These are phyloP conservation scores for Alternaria sp. DNA, from an alignment of 2,329 filamentous ascomycete species.

Conservation along the genomic window DNA sequence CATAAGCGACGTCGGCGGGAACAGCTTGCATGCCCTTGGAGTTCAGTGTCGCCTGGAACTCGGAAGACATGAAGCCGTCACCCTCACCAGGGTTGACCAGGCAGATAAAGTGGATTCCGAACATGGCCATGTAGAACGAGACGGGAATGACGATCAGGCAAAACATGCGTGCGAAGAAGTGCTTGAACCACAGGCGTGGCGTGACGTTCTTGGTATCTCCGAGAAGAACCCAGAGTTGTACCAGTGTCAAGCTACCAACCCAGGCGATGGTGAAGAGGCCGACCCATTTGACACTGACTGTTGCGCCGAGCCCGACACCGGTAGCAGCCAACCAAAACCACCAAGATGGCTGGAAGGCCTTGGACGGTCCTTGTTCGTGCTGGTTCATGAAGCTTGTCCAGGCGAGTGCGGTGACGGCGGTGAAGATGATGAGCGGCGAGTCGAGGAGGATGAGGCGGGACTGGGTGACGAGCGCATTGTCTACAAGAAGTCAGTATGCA, in stretches of 20 bases:
- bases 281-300: slow-evolving; percentile 97
- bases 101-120: slow-evolving; percentile 93
- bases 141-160: slow-evolving; percentile 88
- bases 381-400: slow-evolving; percentile 96
- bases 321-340: slow-evolving; percentile 97
- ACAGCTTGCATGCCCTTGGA: slow-evolving; percentile 96
- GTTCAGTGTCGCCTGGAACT: slow-evolving; percentile 97
- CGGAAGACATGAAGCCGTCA: slow-evolving; percentile 99
- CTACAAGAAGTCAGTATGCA: slow-evolving; percentile 55
- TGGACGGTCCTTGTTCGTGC: slow-evolving; percentile 87
- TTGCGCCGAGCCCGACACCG: slow-evolving; percentile 86
- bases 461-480: slow-evolving; percentile 95
- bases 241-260: slow-evolving; percentile 86
- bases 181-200: slow-evolving; percentile 86
- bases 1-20: slow-evolving; percentile 87
- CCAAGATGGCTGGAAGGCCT: slow-evolving; percentile 89
- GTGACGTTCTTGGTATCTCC: slow-evolving; percentile 88
- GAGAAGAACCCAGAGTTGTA: slow-evolving; percentile 95
- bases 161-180: slow-evolving; percentile 88
- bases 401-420: slow-evolving; percentile 85
- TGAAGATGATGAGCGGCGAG: slow-evolving; percentile 91
- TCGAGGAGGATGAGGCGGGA: slow-evolving; percentile 95
- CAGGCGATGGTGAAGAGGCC: slow-evolving; percentile 98
- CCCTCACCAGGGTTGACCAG: slow-evolving; percentile 94
- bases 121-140: slow-evolving; percentile 95